Percentiles rank a stretch among this genome's conserved stretches.
phyloP scores from a whole-genome alignment of 208 protist species.

The Acanthamoeba polyphaga region DNA sequence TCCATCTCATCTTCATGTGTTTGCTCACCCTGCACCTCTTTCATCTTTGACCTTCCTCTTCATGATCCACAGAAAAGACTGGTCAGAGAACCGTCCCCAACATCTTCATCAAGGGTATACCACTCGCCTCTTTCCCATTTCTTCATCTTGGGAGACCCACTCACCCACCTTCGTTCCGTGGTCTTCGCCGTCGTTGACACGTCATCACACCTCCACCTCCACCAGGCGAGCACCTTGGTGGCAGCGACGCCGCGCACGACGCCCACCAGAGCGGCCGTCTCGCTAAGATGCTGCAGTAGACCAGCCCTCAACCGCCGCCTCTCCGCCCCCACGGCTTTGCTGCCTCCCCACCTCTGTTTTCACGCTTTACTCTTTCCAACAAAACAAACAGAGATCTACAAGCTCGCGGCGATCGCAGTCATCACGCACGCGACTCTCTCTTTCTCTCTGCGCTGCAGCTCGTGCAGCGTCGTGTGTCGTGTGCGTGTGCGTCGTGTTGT shows the following conservation, averaged over 20 bases:
- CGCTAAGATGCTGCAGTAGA: not conserved
- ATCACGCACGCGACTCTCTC: no score
- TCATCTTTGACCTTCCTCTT: not conserved
- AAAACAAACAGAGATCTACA: no score
- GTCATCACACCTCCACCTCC: no score
- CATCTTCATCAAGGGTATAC: slow-evolving; percentile 57
- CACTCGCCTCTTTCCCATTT: not conserved
- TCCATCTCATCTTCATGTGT: no score
- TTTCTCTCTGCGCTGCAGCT: no score
- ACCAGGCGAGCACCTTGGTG: slow-evolving; percentile 45
- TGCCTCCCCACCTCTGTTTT: no score
- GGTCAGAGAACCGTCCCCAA: slow-evolving; percentile 58
- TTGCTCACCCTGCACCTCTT: not conserved
- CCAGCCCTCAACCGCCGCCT: no score
- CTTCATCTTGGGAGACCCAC: not conserved
- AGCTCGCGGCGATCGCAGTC: no score
- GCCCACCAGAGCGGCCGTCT: not conserved
- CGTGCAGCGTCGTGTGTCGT: no score
- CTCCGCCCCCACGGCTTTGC: no score
- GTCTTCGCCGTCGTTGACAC: not conserved
- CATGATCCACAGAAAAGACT: not conserved
- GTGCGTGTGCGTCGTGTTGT: no score
- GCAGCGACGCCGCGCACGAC: slow-evolving; percentile 9
- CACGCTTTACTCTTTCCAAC: no score
- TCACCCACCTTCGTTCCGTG: not conserved